A percentile compares a stretch with the other conserved stretches of the same genome.
These are phyloP conservation scores for Striga hermonthica DNA, from an alignment of 305 asterid species.

Conservation along the genomic window DNA sequence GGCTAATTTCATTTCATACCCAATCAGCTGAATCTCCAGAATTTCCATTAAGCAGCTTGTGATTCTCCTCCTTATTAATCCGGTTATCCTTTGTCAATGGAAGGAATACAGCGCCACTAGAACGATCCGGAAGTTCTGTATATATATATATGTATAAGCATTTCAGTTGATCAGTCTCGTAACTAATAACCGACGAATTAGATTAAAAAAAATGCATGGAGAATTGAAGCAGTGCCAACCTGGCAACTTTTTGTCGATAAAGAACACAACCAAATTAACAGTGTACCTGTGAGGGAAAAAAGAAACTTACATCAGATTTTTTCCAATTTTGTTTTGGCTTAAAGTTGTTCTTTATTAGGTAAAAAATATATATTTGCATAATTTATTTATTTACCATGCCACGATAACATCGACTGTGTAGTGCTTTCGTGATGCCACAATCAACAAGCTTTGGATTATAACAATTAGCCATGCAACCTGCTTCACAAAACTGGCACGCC, in stretches of 20 bases:
- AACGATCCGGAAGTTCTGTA: slow-evolving; percentile 72
- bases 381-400: slow-evolving; percentile 60
- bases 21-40: slow-evolving; percentile 67
- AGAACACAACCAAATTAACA: slow-evolving; percentile 88
- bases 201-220: no score
- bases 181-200: no score
- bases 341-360: not conserved
- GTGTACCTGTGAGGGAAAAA: slow-evolving; percentile 65
- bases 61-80: slow-evolving; percentile 66
- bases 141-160: no score
- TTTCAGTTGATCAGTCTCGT: no score
- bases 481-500: slow-evolving; percentile 62
- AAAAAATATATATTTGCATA: slow-evolving; percentile 7
- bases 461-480: slow-evolving; percentile 75
- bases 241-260: slow-evolving; percentile 75
- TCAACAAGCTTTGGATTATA: slow-evolving; percentile 79
- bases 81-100: slow-evolving; percentile 65
- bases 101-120: slow-evolving; percentile 48
- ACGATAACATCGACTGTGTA: slow-evolving; percentile 89
- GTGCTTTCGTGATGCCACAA: slow-evolving; percentile 88
- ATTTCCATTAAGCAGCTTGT: slow-evolving; percentile 60
- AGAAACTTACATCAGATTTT: not conserved
- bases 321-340: slow-evolving; percentile 1
- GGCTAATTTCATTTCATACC: slow-evolving; percentile 43
- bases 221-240: slow-evolving; percentile 38